A percentile compares a stretch with the other conserved stretches of the same genome.
Conservation (phyloP, 1,139 yeast genomes). For the Pichia sp. region DNA sequence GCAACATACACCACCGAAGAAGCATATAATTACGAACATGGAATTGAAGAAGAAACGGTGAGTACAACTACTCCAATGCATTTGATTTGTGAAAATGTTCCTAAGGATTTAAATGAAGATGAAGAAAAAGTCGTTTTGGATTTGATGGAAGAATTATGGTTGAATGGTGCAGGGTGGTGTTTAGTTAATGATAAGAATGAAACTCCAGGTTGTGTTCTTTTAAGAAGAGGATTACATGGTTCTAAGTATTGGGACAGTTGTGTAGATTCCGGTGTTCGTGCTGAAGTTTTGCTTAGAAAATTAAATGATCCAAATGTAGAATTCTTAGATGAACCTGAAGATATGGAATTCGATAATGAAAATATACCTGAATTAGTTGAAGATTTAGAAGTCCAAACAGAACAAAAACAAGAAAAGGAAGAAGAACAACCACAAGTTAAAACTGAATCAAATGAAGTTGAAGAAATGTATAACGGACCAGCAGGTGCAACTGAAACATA, state of each 20-base stretch:
- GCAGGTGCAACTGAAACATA: constrained; percentile 63
- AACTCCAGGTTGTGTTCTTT: constrained; percentile 71
- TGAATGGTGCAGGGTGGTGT: constrained; percentile 93
- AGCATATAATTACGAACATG: constrained; percentile 49
- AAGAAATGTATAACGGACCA: constrained; percentile 38
- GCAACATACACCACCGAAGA: constrained; percentile 81
- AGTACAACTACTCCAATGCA: constrained; percentile 71
- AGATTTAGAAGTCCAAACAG: too few relatives aligned
- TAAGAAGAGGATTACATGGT: constrained; percentile 43
- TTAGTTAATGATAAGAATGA: constrained; percentile 57
- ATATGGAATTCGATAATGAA: constrained; percentile 30
- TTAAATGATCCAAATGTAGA: constrained; percentile 56
- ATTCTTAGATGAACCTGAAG: constrained; percentile 35
- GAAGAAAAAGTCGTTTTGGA: constrained; percentile 44
- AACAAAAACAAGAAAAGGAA: constrained; percentile 20
- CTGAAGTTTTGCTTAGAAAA: constrained; percentile 74
- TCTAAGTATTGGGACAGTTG: constrained; percentile 36
- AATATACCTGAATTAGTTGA: constrained; percentile 19
- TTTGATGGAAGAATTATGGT: constrained; percentile 62
- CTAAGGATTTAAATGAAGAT: constrained; percentile 39
- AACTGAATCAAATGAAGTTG: constrained; percentile 2
- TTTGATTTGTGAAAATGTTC: constrained; percentile 49
- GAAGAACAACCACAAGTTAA: constrained; percentile 8
- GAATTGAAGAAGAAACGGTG: constrained; percentile 36
- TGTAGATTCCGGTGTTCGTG: constrained; percentile 85